phyloP scores from a whole-genome alignment of 331 rosid species.

The Quercus tomentella region DNA sequence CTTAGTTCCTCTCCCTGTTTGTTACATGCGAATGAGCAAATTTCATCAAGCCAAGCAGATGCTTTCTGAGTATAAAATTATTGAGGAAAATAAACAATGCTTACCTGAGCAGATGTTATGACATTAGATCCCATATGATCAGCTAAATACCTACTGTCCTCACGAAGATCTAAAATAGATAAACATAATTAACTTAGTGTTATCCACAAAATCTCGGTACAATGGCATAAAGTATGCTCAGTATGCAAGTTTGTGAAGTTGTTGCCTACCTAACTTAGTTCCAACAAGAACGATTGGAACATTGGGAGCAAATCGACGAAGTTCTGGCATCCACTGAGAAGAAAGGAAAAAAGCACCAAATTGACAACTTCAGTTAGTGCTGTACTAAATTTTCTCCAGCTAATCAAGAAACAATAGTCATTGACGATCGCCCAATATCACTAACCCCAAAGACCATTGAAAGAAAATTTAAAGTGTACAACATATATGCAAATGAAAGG shows the following conservation, averaged over 20 bases:
- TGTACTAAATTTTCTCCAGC: not conserved
- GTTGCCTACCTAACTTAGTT: constrained; percentile 75
- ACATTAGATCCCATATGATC: constrained; percentile 81
- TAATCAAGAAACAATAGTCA: not conserved
- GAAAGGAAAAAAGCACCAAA: constrained; percentile 7
- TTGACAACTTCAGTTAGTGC: constrained; percentile 7
- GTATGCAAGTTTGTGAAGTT: not conserved
- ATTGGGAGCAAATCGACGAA: constrained; percentile 89
- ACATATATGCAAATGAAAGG: not conserved
- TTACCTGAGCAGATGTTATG: constrained; percentile 77
- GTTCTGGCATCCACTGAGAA: constrained; percentile 95
- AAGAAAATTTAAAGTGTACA: not conserved
- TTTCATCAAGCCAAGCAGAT: not conserved
- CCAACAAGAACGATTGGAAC: constrained; percentile 98
- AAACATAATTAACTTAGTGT: constrained; percentile 9
- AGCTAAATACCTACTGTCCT: constrained; percentile 52
- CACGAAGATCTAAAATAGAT: constrained; percentile 71
- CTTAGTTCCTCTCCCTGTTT: constrained; percentile 93
- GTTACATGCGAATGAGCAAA: constrained; percentile 9
- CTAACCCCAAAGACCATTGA: not conserved
- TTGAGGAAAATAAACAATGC: constrained; percentile 4
- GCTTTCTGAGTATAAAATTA: not conserved
- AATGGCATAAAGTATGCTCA: not conserved
- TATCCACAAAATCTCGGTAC: not conserved
- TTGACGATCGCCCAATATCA: not conserved